These are phyloP conservation scores for Yamadazyma atmosphaerica DNA, from an alignment of 1,139 yeast species.

Conservation along the genomic window DNA sequence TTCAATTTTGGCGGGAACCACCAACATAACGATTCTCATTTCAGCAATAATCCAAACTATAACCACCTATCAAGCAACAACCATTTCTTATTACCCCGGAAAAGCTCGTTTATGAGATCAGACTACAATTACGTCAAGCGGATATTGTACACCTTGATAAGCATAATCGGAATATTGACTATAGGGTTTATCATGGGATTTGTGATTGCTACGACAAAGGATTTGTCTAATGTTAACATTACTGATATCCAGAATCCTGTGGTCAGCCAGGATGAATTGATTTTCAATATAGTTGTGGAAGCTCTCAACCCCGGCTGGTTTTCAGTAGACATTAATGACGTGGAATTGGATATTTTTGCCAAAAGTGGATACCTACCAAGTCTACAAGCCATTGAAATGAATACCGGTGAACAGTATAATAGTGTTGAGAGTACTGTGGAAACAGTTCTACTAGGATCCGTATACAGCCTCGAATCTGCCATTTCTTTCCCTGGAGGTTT, in stretches of 20 bases:
- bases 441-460: constrained; percentile 77
- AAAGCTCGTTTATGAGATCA: constrained; percentile 23
- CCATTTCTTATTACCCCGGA: constrained; percentile 34
- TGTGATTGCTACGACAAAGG: constrained; percentile 83
- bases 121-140: constrained; percentile 44
- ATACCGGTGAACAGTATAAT: constrained; percentile 13
- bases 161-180: constrained; percentile 55
- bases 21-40: background rate
- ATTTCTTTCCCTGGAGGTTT: constrained; percentile 77
- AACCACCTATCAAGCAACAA: constrained; percentile 21
- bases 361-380: constrained; percentile 57
- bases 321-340: constrained; percentile 61
- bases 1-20: constrained; percentile 15
- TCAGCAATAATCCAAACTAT: background rate
- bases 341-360: constrained; percentile 86
- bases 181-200: constrained; percentile 83
- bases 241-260: constrained; percentile 65
- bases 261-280: constrained; percentile 81
- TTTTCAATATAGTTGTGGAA: constrained; percentile 73
- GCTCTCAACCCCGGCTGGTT: constrained; percentile 89
- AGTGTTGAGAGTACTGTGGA: constrained; percentile 32
- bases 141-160: constrained; percentile 55
- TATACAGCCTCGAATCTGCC: constrained; percentile 67
- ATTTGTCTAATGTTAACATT: constrained; percentile 66
- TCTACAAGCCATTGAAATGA: background rate